Conservation (phyloP, 2,329 filamentous ascomycete genomes). For the Hymenoscyphus occultus region DNA sequence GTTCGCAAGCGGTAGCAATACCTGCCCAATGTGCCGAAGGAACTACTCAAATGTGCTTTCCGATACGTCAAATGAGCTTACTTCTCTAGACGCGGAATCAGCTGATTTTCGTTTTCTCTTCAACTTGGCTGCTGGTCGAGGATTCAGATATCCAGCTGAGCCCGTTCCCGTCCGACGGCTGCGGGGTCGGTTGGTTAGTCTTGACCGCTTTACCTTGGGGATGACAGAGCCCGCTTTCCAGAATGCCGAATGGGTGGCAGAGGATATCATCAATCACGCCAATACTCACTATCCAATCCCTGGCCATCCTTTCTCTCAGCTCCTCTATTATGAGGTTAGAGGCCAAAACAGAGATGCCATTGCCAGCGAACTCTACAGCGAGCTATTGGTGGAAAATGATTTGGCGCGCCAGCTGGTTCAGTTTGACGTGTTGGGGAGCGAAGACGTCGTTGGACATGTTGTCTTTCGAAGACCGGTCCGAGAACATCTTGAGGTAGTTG, state of each 20-base stretch:
- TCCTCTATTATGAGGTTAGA: not conserved
- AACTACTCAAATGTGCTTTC: not conserved
- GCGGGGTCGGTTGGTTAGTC: too few species aligned
- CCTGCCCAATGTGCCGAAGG: not conserved
- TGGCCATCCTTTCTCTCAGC: not conserved
- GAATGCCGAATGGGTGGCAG: not conserved
- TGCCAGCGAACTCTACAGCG: not conserved
- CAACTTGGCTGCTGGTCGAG: not conserved
- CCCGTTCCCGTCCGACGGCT: too few species aligned
- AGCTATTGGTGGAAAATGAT: not conserved
- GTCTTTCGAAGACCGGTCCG: not conserved
- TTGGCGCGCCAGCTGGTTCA: not conserved
- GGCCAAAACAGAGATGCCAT: not conserved
- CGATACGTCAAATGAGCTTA: not conserved
- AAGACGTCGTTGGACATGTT: not conserved
- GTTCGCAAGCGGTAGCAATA: not conserved
- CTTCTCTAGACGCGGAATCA: not conserved
- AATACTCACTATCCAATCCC: not conserved
- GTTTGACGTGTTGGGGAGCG: not conserved
- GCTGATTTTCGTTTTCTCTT: not conserved
- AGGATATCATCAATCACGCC: not conserved
- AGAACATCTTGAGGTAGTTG: not conserved
- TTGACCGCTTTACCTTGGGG: not conserved
- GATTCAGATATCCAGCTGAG: not conserved
- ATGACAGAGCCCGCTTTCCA: not conserved